A percentile compares a stretch with the other conserved stretches of the same genome.
Evolutionary conservation across 805 yeast genomes (phyloP).

Genomic region (Suhomyces xylopsoci): DNA sequence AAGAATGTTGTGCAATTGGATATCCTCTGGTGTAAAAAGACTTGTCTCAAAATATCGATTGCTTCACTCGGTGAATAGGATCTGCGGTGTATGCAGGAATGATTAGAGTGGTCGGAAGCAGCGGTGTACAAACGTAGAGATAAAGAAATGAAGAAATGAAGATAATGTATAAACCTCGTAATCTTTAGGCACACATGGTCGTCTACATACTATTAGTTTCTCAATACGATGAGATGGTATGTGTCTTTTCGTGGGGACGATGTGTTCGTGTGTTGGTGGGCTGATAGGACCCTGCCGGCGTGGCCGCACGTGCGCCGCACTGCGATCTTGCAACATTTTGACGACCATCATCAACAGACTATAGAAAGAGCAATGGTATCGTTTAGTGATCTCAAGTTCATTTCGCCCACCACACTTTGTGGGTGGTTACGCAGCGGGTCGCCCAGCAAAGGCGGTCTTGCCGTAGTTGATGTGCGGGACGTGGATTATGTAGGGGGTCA

Average conservation of each 20-base stretch:
- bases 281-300: neutral
- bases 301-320: neutral
- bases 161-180: no score
- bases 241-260: no score
- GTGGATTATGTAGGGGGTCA: conserved; percentile 80
- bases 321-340: neutral
- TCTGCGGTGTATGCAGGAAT: neutral
- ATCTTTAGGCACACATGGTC: no score
- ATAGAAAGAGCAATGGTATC: conserved; percentile 13
- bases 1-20: neutral
- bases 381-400: conserved; percentile 43
- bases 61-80: neutral
- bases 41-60: neutral
- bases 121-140: no score
- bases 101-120: no score
- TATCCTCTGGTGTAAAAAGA: neutral
- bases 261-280: no score
- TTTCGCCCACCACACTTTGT: conserved; percentile 43
- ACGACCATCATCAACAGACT: neutral
- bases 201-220: no score
- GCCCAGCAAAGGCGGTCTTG: conserved; percentile 40
- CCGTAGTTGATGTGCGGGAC: conserved; percentile 83
- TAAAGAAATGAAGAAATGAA: no score
- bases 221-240: no score
- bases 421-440: conserved; percentile 45